These are phyloP conservation scores for Puccinellia tenuiflora DNA, from an alignment of 176 grass and related monocot species.

Conservation along the genomic window DNA sequence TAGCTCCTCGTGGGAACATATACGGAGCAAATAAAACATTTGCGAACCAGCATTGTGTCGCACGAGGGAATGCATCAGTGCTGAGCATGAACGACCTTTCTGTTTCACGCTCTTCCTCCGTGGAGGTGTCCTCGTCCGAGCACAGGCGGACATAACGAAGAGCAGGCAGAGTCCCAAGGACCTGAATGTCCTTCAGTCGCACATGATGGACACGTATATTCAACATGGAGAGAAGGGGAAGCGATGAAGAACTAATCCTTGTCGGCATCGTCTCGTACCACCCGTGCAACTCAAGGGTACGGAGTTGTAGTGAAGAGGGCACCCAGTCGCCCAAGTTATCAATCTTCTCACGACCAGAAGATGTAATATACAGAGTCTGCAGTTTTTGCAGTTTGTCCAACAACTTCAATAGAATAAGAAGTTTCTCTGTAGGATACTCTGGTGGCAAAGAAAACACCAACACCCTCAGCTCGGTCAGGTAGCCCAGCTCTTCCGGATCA, in stretches of 20 bases:
- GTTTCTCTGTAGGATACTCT: neutral
- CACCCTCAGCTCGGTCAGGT: neutral
- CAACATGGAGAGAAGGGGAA: neutral
- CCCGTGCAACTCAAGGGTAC: rapidly evolving
- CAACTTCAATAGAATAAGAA: neutral
- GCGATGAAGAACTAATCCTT: neutral
- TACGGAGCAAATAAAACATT: neutral
- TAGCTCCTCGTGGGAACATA: neutral
- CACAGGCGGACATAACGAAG: neutral
- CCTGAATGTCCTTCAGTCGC: neutral
- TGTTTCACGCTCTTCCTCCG: neutral
- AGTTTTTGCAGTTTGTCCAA: neutral
- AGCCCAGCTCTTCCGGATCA: neutral
- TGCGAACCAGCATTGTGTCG: rapidly evolving
- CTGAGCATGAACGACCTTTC: neutral
- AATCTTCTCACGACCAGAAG: neutral
- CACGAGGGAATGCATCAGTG: neutral
- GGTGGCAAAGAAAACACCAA: neutral
- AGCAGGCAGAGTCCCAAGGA: neutral
- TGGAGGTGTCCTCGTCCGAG: neutral
- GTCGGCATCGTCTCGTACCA: neutral
- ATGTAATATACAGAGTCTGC: neutral
- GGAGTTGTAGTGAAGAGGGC: neutral
- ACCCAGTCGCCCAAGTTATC: neutral
- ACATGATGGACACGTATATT: neutral